Evolutionary conservation across 352 stramenopile species (phyloP).

Genomic region (Globisporangium megalacanthum): DNA sequence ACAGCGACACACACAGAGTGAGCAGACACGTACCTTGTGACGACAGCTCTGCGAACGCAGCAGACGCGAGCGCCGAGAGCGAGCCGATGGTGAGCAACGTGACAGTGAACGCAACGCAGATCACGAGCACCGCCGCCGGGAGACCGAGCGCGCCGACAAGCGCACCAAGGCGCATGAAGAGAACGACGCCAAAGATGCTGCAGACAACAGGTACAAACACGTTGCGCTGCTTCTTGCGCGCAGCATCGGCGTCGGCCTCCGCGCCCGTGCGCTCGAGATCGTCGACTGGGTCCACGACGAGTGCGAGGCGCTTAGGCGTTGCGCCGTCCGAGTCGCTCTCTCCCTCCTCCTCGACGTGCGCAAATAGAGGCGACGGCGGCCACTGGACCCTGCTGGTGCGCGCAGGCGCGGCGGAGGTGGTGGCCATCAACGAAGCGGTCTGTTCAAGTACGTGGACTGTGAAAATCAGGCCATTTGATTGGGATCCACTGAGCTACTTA

Average conservation of each 20-base stretch:
- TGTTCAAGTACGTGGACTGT: too few species aligned
- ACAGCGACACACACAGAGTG: neutral
- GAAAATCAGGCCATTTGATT: too few species aligned
- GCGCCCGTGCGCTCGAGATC: conserved; percentile 4
- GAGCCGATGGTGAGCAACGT: conserved; percentile 45
- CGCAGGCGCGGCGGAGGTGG: too few species aligned
- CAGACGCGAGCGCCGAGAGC: conserved; percentile 37
- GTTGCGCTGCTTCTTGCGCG: conserved; percentile 19
- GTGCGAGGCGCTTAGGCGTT: neutral
- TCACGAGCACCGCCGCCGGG: conserved; percentile 15
- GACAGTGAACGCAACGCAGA: conserved; percentile 30
- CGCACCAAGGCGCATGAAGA: conserved; percentile 45
- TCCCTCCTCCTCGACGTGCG: neutral
- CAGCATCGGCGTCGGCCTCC: conserved; percentile 5
- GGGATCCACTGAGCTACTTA: too few species aligned
- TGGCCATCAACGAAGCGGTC: too few species aligned
- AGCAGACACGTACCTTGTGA: neutral
- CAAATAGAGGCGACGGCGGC: neutral
- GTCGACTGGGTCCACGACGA: neutral
- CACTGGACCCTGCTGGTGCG: too few species aligned
- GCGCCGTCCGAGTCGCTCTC: neutral
- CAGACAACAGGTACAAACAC: conserved; percentile 41
- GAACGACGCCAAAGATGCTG: conserved; percentile 49
- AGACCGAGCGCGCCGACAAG: conserved; percentile 34
- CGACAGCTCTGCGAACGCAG: conserved; percentile 9